Conservation (phyloP, 225 moss, liverwort and hornwort species). For the Pseudoscleropodium purum region DNA sequence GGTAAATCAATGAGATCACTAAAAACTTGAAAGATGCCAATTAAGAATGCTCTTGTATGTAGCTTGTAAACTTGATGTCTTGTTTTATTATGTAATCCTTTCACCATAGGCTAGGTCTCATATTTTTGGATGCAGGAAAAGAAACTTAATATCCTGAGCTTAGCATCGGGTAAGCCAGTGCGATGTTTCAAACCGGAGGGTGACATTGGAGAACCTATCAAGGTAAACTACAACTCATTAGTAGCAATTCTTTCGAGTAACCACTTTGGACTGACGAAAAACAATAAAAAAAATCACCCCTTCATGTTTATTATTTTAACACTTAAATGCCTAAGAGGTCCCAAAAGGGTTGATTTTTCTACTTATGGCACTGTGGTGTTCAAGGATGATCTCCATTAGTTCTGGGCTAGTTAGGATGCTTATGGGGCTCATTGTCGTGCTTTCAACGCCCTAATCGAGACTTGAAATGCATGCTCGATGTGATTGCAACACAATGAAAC, state of each 20-base stretch:
- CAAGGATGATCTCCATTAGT: background rate
- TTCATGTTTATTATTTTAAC: background rate
- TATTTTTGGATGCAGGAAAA: slow-evolving; percentile 45
- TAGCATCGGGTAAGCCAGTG: slow-evolving; percentile 51
- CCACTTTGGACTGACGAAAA: background rate
- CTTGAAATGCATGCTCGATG: background rate
- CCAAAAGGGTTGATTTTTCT: background rate
- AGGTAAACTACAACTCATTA: slow-evolving; percentile 19
- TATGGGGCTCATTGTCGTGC: background rate
- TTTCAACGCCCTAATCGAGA: background rate
- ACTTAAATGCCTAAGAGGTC: background rate
- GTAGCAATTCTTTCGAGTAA: background rate
- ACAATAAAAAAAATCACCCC: background rate
- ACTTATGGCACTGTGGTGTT: background rate
- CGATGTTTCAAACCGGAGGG: slow-evolving; percentile 60
- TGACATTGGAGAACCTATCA: slow-evolving; percentile 57
- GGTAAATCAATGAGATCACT: background rate
- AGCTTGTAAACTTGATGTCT: background rate
- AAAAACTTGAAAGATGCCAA: background rate
- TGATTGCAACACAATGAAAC: background rate
- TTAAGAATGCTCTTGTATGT: background rate
- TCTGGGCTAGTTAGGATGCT: background rate
- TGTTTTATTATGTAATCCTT: background rate
- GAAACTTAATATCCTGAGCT: slow-evolving; percentile 51
- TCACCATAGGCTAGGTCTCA: background rate